Percentiles rank a stretch among this genome's conserved stretches.
These are phyloP conservation scores for Colletotrichum cereale DNA, from an alignment of 2,329 filamentous ascomycete species.

Conservation along the genomic window DNA sequence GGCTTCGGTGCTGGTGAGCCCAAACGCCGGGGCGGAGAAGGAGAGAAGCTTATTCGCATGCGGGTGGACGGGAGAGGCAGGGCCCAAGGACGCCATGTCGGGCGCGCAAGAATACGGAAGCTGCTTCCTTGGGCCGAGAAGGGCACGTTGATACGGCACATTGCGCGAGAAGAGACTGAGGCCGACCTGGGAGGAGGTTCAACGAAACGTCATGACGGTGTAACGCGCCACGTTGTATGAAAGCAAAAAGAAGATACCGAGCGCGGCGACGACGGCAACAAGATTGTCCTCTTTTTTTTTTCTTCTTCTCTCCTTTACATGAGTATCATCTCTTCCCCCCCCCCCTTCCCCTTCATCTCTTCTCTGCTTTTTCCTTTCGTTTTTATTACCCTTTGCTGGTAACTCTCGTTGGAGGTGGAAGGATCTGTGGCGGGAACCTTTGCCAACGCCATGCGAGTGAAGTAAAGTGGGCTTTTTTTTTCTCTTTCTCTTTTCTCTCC, in stretches of 20 bases:
- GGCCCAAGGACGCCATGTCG: neutral
- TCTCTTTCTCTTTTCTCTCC: no score
- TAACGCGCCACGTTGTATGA: constrained; percentile 22
- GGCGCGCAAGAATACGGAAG: neutral
- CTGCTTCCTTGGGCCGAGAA: neutral
- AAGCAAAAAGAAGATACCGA: neutral
- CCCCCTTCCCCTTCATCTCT: no score
- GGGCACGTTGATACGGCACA: neutral
- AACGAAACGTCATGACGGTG: constrained; percentile 30
- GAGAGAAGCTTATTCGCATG: neutral
- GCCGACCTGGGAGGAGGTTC: neutral
- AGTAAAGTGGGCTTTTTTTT: neutral
- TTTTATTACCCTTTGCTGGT: neutral
- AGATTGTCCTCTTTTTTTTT: constrained; percentile 1
- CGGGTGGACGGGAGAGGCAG: no score
- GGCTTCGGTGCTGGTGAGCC: constrained; percentile 66
- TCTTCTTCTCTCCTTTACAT: no score
- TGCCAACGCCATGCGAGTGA: no score
- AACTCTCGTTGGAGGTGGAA: neutral
- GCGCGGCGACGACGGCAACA: constrained; percentile 31
- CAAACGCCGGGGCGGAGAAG: neutral
- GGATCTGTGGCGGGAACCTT: neutral
- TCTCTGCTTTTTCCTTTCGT: neutral
- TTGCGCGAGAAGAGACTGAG: neutral
- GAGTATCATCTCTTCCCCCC: neutral